Evolutionary conservation across 2,329 filamentous ascomycete genomes (phyloP), one percentile per base, ranked within the genome.

Genomic region (Aspergillus sclerotialis): DNA sequence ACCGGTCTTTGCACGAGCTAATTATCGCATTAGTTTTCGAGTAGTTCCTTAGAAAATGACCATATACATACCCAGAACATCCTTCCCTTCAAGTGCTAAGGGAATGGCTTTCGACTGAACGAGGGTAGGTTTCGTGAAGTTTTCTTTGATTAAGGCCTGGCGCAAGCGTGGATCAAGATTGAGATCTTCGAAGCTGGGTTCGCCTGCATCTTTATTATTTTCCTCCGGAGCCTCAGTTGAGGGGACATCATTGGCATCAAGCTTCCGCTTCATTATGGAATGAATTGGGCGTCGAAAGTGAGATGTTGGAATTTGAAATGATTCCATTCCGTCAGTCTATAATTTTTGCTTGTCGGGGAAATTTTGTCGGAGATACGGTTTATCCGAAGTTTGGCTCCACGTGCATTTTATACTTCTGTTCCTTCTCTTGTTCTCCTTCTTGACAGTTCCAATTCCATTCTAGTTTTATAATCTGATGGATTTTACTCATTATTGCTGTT

Each of bases 51-150:
- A 11, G 14, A 9, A 13, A 15, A 4, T 4, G 27, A n/a, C 5
- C 15, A 10, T 10, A 18, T 2, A 35, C 56, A 34, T 55, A 74
- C 70, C 70, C 25, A 96, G 70, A 30, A 98, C 80, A 70, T 96
- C 88, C 53, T 86, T 82, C 9, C 92, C 90, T 44, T 88, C 79
- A 12, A 96, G 70, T 14, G 86, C 87, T 24, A 95, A 66, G 2
- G 92, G 92, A 42, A 98, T 94, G 1, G 86, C 85, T 61, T 83
- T 82, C 27, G 78, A 75, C 63, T 98, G 92, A 2, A 96, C 84
- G 9, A 82, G 74, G n/a, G 92, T 96, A 10, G 92, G 92, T 38
- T 80, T 79, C 43, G 81, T 73, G 67, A 89, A 96, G 60, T 83
- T 81, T 61, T 92, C 83, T 56, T 84, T 81, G 30, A 82, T 82